A percentile compares a stretch with the other conserved stretches of the same genome.
Conservation (phyloP, 2,329 filamentous ascomycete genomes). For the Ceratocystis albifundus region DNA sequence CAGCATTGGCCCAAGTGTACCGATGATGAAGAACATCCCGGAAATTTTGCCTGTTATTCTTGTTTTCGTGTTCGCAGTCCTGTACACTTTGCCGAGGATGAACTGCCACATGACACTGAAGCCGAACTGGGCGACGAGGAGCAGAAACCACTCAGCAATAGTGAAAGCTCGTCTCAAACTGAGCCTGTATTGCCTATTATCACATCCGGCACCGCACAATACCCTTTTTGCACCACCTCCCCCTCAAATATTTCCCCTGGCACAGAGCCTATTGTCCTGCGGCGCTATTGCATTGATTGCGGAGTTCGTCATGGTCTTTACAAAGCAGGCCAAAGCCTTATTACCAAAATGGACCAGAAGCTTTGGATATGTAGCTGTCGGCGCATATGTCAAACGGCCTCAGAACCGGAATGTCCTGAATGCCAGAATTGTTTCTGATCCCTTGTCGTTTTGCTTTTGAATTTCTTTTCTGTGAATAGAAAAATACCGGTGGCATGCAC, state of each 20-base stretch:
- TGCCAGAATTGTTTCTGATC: conserved; percentile 28
- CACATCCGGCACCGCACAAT: not conserved
- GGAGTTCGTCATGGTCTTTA: conserved; percentile 33
- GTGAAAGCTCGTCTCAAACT: not conserved
- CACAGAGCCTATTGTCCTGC: conserved; percentile 27
- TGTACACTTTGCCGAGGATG: conserved; percentile 33
- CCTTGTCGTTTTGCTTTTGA: not conserved
- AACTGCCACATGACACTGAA: conserved; percentile 26
- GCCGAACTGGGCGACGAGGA: not conserved
- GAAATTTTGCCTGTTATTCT: conserved; percentile 35
- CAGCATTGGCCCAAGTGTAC: conserved; percentile 32
- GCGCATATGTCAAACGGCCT: conserved; percentile 32
- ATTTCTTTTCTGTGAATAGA: conserved; percentile 3
- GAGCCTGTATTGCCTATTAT: not conserved
- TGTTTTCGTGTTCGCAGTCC: conserved; percentile 35
- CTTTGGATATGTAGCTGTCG: conserved; percentile 35
- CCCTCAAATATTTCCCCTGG: not conserved
- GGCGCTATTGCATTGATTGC: conserved; percentile 35
- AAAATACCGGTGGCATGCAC: not conserved
- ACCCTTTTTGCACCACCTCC: not conserved
- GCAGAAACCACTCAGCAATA: not conserved
- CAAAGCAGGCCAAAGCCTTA: conserved; percentile 31
- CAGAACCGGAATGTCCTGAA: conserved; percentile 30
- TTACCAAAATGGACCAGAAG: conserved; percentile 32
- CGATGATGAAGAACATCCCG: conserved; percentile 28